A percentile compares a stretch with the other conserved stretches of the same genome.
Conservation (phyloP, 495 filamentous ascomycete species). For the Diplogelasinospora grovesii region DNA sequence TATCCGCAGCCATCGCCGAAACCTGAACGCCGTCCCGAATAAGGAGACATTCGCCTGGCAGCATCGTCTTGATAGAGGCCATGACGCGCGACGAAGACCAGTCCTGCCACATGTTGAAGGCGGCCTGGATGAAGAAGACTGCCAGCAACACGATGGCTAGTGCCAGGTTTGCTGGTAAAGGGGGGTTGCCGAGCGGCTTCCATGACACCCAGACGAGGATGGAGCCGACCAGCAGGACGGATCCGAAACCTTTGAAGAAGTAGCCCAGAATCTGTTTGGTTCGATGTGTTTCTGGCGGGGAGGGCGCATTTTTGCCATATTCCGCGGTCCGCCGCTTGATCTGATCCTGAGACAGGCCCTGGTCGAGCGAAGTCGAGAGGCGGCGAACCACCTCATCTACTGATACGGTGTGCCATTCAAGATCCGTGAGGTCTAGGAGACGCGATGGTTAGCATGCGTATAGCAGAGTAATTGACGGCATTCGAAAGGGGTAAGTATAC, state of each 20-base stretch:
- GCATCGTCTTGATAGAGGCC: constrained; percentile 58
- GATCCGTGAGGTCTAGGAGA: constrained; percentile 35
- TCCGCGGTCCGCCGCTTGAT: constrained; percentile 11
- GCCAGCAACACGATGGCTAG: constrained; percentile 57
- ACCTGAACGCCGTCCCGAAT: constrained; percentile 50
- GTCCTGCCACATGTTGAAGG: constrained; percentile 60
- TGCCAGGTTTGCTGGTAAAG: constrained; percentile 56
- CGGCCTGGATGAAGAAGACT: constrained; percentile 64
- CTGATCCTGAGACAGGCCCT: constrained; percentile 16
- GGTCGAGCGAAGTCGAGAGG: constrained; percentile 39
- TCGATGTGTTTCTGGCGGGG: constrained; percentile 50
- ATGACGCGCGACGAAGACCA: constrained; percentile 57
- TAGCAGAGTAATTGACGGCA: not conserved
- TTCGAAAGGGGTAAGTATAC: constrained; percentile 13
- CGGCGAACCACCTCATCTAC: constrained; percentile 48
- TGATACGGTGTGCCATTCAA: constrained; percentile 34
- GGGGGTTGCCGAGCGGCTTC: constrained; percentile 64
- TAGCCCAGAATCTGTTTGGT: constrained; percentile 55
- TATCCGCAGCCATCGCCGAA: constrained; percentile 44
- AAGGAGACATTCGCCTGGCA: constrained; percentile 59
- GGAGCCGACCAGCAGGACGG: constrained; percentile 52
- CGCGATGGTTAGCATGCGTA: not conserved
- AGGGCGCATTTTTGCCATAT: constrained; percentile 46
- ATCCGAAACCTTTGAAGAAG: constrained; percentile 66
- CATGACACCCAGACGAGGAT: constrained; percentile 63